Conservation (phyloP, 2,329 filamentous ascomycete genomes). For the Colletotrichum lini region DNA sequence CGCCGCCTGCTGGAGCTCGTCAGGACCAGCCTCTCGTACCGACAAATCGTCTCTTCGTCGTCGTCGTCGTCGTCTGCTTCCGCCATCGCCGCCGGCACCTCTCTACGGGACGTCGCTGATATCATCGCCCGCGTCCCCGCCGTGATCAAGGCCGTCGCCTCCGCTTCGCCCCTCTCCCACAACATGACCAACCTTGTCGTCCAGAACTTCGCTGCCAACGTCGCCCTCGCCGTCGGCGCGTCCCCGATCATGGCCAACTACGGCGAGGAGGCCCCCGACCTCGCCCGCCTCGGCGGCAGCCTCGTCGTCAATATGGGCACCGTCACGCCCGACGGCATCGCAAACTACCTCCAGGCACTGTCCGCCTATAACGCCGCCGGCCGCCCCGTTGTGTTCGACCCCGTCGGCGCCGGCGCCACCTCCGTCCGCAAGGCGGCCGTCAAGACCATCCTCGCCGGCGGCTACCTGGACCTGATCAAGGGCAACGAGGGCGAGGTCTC, state of each 20-base stretch:
- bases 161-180: slow-evolving; percentile 82
- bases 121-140: slow-evolving; percentile 51
- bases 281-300: slow-evolving; percentile 82
- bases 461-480: slow-evolving; percentile 91
- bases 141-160: slow-evolving; percentile 73
- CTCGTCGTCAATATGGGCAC: slow-evolving; percentile 97
- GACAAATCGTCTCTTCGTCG: slow-evolving; percentile 22
- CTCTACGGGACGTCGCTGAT: slow-evolving; percentile 32
- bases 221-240: slow-evolving; percentile 86
- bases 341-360: slow-evolving; percentile 81
- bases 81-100: not conserved
- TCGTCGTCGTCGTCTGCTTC: not conserved
- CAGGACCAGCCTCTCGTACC: slow-evolving; percentile 54
- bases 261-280: slow-evolving; percentile 83
- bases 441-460: slow-evolving; percentile 77
- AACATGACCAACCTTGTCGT: slow-evolving; percentile 99
- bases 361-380: slow-evolving; percentile 84
- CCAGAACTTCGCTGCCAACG: slow-evolving; percentile 94
- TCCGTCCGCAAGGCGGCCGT: slow-evolving; percentile 78
- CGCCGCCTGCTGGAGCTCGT: slow-evolving; percentile 71
- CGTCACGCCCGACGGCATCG: slow-evolving; percentile 80
- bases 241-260: slow-evolving; percentile 97
- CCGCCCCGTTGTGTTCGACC: slow-evolving; percentile 86
- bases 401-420: slow-evolving; percentile 73
- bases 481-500: slow-evolving; percentile 93